Base-by-base conservation (phyloP, 2,329 filamentous ascomycete genomes). In the Calonectria hawksworthii region DNA sequence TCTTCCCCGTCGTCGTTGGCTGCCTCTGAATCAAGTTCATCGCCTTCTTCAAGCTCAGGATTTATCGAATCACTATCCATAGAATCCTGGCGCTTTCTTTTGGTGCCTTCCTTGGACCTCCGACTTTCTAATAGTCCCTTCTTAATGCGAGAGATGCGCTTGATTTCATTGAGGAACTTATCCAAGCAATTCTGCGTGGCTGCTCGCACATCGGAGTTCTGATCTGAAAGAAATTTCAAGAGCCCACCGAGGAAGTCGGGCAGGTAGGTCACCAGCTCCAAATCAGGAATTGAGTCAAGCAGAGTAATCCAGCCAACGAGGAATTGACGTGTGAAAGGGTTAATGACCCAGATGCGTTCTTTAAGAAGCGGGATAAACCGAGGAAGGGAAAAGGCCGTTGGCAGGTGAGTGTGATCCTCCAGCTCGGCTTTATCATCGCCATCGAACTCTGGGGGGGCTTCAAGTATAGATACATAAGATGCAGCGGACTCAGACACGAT, bases 241-340 rank as follows among this genome's bases (percentile, higher is more conserved):
- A 99, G 87, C 0, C 96, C 97, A 32, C 93, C 94, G 1, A 99
- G 89, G 81, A 99, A 99, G 65, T 96, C 95, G 1, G 97, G 98
- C 30, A 99, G 88, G 83, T 96, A 98, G 4, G 95, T 94, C 47
- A 99, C 96, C 26, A 99, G 92, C 84, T 99, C 98, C 52, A 99
- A 89, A 82, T 99, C 98, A 0, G 97, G 97, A 79, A 99, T 99
- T 1, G 96, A 98, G 84, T 99, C 97, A 26, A 99, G 89, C 21
- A 99, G 86, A 5, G 94, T 98, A 73, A 99, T 95, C 97, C 97
- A 99, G 38, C 95, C 96, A 3, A 99, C 97, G 18, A 99, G 89
- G 81, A 99, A 99, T 18, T 95, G 98, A 66, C 97, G 91, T 4
- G 96, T 98, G 83, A 98, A 99, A 0, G 98, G 96, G 81, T 98